A percentile compares a stretch with the other conserved stretches of the same genome.
phyloP scores from a whole-genome alignment of 805 yeast species.

The Jamesozyma jinghongensis region DNA sequence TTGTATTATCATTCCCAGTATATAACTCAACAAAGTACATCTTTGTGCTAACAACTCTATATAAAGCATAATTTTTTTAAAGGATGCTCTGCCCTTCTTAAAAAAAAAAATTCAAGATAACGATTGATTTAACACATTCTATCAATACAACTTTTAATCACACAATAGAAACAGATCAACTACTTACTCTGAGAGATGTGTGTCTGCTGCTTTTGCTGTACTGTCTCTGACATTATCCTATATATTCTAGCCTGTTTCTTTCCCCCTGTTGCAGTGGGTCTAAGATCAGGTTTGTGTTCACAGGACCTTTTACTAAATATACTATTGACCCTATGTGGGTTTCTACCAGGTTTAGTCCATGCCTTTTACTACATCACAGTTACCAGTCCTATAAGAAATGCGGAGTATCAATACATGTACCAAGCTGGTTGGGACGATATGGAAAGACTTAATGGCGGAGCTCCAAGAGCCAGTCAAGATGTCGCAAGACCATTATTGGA shows the following conservation, averaged over 20 bases:
- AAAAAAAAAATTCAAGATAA: too few relatives aligned
- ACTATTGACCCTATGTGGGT: constrained; percentile 60
- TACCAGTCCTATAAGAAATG: constrained; percentile 23
- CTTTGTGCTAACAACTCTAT: too few relatives aligned
- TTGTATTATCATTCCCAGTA: neutral
- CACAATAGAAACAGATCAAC: too few relatives aligned
- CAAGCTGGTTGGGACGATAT: constrained; percentile 29
- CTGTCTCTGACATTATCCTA: constrained; percentile 44
- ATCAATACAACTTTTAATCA: neutral
- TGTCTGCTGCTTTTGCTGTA: constrained; percentile 21
- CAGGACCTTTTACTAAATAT: constrained; percentile 50
- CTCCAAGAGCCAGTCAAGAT: constrained; percentile 1
- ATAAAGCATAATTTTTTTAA: neutral
- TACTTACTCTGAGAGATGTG: neutral
- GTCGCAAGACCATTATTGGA: constrained; percentile 1
- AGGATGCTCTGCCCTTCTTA: neutral
- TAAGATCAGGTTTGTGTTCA: constrained; percentile 54
- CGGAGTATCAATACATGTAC: constrained; percentile 20
- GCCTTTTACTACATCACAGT: constrained; percentile 43
- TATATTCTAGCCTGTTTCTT: constrained; percentile 51
- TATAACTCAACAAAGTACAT: too few relatives aligned
- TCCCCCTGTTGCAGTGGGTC: constrained; percentile 68
- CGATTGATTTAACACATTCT: neutral
- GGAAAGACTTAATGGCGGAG: constrained; percentile 11
- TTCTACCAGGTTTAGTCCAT: constrained; percentile 65